These are phyloP conservation scores for Euphorbia peplus DNA, from an alignment of 345 rosid genomes.

Conservation along the genomic window DNA sequence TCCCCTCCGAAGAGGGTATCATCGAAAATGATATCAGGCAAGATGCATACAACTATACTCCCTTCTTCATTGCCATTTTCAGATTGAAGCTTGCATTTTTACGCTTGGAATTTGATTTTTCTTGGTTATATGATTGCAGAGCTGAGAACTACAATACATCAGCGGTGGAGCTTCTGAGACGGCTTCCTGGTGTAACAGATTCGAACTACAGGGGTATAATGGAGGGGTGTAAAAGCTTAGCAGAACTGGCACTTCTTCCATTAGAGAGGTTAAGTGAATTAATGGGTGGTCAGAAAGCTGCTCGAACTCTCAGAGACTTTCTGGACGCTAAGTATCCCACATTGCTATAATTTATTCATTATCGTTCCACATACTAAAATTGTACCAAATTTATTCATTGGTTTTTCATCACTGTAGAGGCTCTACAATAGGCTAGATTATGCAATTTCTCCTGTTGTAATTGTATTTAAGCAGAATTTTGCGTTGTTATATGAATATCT, in stretches of 20 bases:
- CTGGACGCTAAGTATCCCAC: slow-evolving; percentile 94
- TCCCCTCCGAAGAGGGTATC: slow-evolving; percentile 88
- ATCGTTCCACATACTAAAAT: not conserved
- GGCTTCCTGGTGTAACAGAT: slow-evolving; percentile 91
- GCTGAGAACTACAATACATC: slow-evolving; percentile 93
- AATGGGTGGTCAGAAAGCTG: slow-evolving; percentile 90
- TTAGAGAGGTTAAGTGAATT: slow-evolving; percentile 59
- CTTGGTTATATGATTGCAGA: slow-evolving; percentile 35
- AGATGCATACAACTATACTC: not conserved
- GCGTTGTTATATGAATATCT: not conserved
- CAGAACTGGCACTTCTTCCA: slow-evolving; percentile 75
- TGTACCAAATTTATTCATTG: slow-evolving; percentile 5
- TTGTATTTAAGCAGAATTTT: not conserved
- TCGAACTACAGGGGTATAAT: slow-evolving; percentile 77
- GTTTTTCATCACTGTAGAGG: no score
- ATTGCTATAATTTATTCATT: slow-evolving; percentile 37
- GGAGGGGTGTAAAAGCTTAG: slow-evolving; percentile 84
- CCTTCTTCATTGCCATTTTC: not conserved
- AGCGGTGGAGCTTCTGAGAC: slow-evolving; percentile 87
- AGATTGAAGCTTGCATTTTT: not conserved
- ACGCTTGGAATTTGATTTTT: not conserved
- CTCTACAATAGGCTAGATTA: not conserved
- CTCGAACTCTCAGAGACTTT: slow-evolving; percentile 75
- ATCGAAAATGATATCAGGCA: slow-evolving; percentile 90
- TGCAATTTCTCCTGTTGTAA: not conserved